Conservation (phyloP, 345 rosid genomes). For the Eucalyptus coolabah region DNA sequence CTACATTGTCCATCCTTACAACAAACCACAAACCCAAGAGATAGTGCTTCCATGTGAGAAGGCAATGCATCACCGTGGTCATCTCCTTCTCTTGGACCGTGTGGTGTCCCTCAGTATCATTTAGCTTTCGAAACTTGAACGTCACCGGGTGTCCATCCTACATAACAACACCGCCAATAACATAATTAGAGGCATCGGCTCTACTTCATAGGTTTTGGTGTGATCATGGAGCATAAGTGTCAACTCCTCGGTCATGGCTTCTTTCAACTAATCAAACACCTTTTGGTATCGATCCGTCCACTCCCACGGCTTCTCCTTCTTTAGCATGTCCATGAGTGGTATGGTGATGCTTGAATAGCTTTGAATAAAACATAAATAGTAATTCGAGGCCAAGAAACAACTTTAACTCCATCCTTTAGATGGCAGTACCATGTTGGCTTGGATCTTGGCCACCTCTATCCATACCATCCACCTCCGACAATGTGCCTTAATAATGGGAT, state of each 20-base stretch:
- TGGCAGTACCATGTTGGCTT: accelerated
- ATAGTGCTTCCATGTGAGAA: neutral
- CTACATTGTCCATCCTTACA: neutral
- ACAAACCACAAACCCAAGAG: neutral
- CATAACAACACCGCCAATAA: neutral
- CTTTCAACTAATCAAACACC: accelerated
- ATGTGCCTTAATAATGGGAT: neutral
- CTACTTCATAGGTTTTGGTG: neutral
- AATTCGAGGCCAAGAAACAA: neutral
- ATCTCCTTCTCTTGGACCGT: neutral
- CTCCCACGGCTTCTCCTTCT: neutral
- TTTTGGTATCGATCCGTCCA: neutral
- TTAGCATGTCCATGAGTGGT: neutral
- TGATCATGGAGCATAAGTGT: neutral
- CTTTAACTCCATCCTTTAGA: neutral
- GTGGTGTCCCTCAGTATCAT: neutral
- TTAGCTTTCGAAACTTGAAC: accelerated
- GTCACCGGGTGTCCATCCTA: neutral
- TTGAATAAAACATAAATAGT: neutral
- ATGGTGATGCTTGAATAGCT: neutral
- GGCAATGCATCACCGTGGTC: accelerated
- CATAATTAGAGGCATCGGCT: neutral
- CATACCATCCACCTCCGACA: neutral
- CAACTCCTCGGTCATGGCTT: neutral
- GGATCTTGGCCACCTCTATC: neutral